Percentiles rank a stretch among this genome's conserved stretches.
These are phyloP conservation scores for Vitis vinifera DNA, from an alignment of 164 flowering plant genomes.

Conservation along the genomic window ASM3070453v1 NC_081819.1:22517501-22518000, in stretches of 20 bases:
- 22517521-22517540: background rate
- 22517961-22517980: constrained; percentile 44
- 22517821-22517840: constrained; percentile 79
- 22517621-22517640: constrained; percentile 22
- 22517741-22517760: constrained; percentile 59
- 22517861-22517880: constrained; percentile 42
- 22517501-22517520: background rate
- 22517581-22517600: constrained; percentile 64
- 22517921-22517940: constrained; percentile 32
- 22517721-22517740: constrained; percentile 33
- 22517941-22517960: constrained; percentile 65
- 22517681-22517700: constrained; percentile 53
- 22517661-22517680: constrained; percentile 53
- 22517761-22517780: constrained; percentile 55
- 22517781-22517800: constrained; percentile 40
- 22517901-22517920: constrained; percentile 44
- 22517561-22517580: constrained; percentile 49
- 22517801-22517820: constrained; percentile 54
- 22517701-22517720: constrained; percentile 58
- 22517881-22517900: constrained; percentile 48
- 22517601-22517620: constrained; percentile 19
- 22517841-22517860: constrained; percentile 52
- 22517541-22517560: constrained; percentile 34
- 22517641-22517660: constrained; percentile 37
- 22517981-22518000: constrained; percentile 52